phyloP scores from a whole-genome alignment of 2,329 filamentous ascomycete species.

The Orbilia quercus region DNA sequence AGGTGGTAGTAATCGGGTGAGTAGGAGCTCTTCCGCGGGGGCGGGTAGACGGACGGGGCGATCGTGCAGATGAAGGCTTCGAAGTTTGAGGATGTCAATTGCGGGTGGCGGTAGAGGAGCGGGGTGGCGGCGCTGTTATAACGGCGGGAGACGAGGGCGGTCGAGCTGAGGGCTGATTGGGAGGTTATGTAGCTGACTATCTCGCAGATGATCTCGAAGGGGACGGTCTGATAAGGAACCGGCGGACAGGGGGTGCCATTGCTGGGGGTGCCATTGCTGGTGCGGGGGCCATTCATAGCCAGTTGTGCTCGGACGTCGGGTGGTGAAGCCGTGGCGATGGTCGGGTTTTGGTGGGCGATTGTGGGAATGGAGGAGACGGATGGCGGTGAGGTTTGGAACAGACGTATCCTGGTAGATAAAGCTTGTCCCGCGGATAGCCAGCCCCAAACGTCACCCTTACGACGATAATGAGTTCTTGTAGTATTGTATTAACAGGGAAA shows the following conservation, averaged over 20 bases:
- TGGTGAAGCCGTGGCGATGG: constrained; percentile 36
- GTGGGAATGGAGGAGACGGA: constrained; percentile 3
- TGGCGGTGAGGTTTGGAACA: constrained; percentile 13
- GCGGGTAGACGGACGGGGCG: constrained; percentile 55
- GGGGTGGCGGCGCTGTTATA: constrained; percentile 42
- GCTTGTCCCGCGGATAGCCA: too few relatives aligned
- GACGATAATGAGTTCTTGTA: too few relatives aligned
- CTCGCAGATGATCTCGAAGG: constrained; percentile 53
- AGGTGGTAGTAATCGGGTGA: constrained; percentile 55
- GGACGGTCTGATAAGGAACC: constrained; percentile 30
- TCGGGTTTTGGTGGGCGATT: not conserved
- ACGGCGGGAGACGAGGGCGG: constrained; percentile 36
- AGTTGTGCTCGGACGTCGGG: not conserved
- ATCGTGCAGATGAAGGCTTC: constrained; percentile 57
- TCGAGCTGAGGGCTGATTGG: constrained; percentile 32
- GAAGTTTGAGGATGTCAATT: constrained; percentile 59
- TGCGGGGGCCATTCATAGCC: constrained; percentile 30
- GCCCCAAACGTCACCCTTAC: too few relatives aligned
- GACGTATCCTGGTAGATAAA: not conserved
- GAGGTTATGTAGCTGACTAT: constrained; percentile 44
- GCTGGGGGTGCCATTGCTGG: constrained; percentile 25
- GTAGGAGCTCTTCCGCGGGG: constrained; percentile 23
- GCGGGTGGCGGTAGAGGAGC: constrained; percentile 57
- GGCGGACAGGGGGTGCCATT: constrained; percentile 26
- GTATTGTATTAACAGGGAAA: too few relatives aligned